Base-by-base conservation (phyloP, 139 green algal species). In the Zygnema circumcarinatum region DNA sequence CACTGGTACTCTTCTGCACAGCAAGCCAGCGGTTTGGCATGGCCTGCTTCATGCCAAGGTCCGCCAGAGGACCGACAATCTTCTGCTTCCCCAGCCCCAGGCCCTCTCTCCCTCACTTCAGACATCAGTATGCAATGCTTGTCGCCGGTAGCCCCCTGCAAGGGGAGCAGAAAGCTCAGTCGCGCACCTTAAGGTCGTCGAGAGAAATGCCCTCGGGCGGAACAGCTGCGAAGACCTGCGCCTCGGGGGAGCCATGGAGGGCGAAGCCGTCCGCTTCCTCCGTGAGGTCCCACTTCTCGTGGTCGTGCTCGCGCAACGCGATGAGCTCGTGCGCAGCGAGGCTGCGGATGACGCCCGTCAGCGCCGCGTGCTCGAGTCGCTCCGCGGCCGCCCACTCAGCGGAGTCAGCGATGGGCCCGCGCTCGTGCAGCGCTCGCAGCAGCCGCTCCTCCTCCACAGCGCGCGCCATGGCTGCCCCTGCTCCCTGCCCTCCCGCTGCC, bases 41-140 rank as follows among this genome's bases (percentile, higher is more conserved):
- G 36, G 95, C 96, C 90, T 98, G 95, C 88, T 95, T 95, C 92
- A 98, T 96, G 2, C 97, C 97, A 38, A 98, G 86, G 29, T 97
- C 96, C 1, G 91, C 95, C 0, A 94, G 76, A 39, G 92, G 83
- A 11, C 92, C 94, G 20, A 95, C 89, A 62, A 94, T 47, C 16
- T 35, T 67, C 78, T 91, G 75, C 33, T 11, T 31, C n/a, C 21
- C 16, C 7, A 16, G 16, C 47, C 7, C 47, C 47, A 7, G 16
- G 7, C 47, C 47, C 7, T 7, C 47, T 62, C 47, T 16, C 16
- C 47, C 7, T 7, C 7, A 62, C 7, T 16, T 16, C 7, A 16
- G 47, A 7, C 47, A 62, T 7, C 47, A 62, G 47, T 62, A 62
- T 25, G 16, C 7, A 16, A 62, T 16, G n/a, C n/a, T n/a, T n/a